Evolutionary conservation across 805 yeast genomes (phyloP), one percentile per base, ranked within the genome.

Genomic region (Diddensiella santjacobensis): DNA sequence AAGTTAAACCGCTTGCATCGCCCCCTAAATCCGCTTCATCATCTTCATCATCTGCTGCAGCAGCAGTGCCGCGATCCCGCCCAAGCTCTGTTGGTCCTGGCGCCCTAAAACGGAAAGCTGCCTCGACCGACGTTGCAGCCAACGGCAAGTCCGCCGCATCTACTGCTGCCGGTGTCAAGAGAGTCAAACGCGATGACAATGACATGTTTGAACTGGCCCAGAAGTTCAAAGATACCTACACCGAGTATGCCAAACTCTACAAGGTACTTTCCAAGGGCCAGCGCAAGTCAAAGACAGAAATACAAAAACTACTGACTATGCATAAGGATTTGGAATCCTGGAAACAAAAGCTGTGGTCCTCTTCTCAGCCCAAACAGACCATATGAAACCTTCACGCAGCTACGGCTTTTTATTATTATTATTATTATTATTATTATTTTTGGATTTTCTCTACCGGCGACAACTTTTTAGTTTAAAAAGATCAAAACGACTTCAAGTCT

Each of bases 291-390:
- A 48, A 55, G 36, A 43, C 60, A 36, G 64, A 63, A 49, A 64
- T 63, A 49, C 75, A 61, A 58, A 68, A 64, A 58, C 62, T 80
- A 42, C 68, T 72, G 57, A 73, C 73, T 44, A 58, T 80, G 63
- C 85, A 80, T 61, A 71, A 71, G 26, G 69, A 70, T 37, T 63
- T 81, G 44, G 70, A 75, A 17, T 71, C 71, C 36, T 78, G 83
- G 83, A 80, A 80, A 61, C 70, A 69, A 50, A 69, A 73, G 55
- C 66, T 80, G 17, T 78, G 83, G 83, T 77, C 73, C n/a, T 19
- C 29, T n/a, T 20, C 13, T 8, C 31, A 26, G 13, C 29, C 33
- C 20, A 33, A 45, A 24, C 19, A 36, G 20, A 35, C 37, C 3
- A 15, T 47, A 22, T 35, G 30, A 33, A 22, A 19, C 4, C 11